These are phyloP conservation scores for Triticum aestivum DNA, from an alignment of 176 grass and related monocot species.

Conservation along the genomic window DNA sequence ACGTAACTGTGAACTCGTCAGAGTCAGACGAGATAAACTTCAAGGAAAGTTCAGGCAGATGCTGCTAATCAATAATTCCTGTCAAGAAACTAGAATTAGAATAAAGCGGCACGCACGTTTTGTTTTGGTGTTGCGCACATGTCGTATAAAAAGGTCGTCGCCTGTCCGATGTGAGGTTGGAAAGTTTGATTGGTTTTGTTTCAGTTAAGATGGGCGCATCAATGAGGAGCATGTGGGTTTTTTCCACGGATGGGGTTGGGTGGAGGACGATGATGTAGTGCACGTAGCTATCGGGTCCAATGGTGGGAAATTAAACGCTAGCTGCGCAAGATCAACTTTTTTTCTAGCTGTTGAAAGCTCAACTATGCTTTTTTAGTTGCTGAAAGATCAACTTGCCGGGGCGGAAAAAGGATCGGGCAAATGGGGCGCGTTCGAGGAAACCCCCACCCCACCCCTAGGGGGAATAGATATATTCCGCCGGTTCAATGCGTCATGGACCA, in stretches of 20 bases:
- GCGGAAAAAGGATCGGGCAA: not conserved
- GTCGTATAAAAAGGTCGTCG: not conserved
- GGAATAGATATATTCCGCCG: not conserved
- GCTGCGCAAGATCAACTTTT: not conserved
- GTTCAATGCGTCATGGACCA: conserved; percentile 24
- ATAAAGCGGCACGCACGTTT: not conserved
- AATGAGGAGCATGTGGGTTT: not conserved
- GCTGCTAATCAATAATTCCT: not conserved
- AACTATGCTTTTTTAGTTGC: not conserved
- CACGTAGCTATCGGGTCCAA: conserved; percentile 17
- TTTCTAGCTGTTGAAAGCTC: not conserved
- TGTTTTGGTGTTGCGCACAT: not conserved
- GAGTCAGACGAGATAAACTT: not conserved
- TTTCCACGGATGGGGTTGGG: conserved; percentile 30
- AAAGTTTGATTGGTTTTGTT: conserved; percentile 18
- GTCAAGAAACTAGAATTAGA: not conserved
- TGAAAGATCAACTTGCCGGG: not conserved
- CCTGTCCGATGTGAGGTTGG: not conserved
- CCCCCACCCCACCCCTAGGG: no score
- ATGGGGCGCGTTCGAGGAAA: not conserved
- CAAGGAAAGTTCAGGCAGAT: not conserved
- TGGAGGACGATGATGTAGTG: conserved; percentile 17
- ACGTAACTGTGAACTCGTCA: not conserved
- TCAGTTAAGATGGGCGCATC: conserved; percentile 13
- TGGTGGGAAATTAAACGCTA: conserved; percentile 26